These are phyloP conservation scores for Trichomonas gallinae DNA, from an alignment of 208 protist species.

Conservation along the genomic window DNA sequence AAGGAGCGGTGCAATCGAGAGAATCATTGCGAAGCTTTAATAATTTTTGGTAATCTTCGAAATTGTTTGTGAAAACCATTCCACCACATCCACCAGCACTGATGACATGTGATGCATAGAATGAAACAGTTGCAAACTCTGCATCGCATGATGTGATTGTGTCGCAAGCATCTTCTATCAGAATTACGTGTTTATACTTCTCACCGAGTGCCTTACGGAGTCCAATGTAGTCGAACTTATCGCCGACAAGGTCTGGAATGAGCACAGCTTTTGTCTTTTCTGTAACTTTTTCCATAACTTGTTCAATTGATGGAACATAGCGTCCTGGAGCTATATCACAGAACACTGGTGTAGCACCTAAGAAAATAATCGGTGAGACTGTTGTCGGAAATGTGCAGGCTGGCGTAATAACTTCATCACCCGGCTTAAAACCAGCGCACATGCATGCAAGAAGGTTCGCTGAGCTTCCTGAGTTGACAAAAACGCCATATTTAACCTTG, in stretches of 20 bases:
- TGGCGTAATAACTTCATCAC: slow-evolving; percentile 37
- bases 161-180: slow-evolving; percentile 38
- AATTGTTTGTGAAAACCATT: slow-evolving; percentile 36
- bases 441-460: slow-evolving; percentile 32
- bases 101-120: slow-evolving; percentile 38
- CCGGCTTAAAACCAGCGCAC: not conserved
- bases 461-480: slow-evolving; percentile 36
- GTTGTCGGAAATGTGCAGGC: slow-evolving; percentile 32
- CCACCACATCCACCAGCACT: slow-evolving; percentile 34
- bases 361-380: slow-evolving; percentile 30
- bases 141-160: slow-evolving; percentile 28
- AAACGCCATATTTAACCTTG: slow-evolving; percentile 31
- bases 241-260: slow-evolving; percentile 36
- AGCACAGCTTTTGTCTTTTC: slow-evolving; percentile 31
- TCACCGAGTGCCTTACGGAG: slow-evolving; percentile 19
- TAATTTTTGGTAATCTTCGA: slow-evolving; percentile 34
- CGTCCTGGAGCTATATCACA: not conserved
- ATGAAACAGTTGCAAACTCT: slow-evolving; percentile 29
- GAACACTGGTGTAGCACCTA: slow-evolving; percentile 25
- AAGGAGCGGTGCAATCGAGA: slow-evolving; percentile 31
- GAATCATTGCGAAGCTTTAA: not conserved
- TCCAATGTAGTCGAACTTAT: slow-evolving; percentile 35
- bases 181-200: not conserved
- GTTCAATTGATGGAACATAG: slow-evolving; percentile 29
- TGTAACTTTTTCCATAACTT: slow-evolving; percentile 27